These are phyloP conservation scores for Gossypioides kirkii DNA, from an alignment of 345 rosid genomes.

Conservation along the genomic window DNA sequence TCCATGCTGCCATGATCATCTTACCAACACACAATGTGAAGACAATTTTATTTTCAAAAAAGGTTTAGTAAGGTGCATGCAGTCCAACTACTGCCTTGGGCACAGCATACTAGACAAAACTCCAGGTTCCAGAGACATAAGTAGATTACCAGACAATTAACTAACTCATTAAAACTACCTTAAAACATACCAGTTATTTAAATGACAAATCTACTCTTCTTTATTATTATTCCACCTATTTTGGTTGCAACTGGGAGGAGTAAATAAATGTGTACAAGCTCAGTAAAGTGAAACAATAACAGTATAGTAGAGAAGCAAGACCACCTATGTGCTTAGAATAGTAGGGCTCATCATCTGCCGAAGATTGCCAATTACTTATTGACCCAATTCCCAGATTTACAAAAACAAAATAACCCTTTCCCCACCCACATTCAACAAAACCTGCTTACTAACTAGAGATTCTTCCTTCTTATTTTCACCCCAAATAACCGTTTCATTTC, in stretches of 20 bases:
- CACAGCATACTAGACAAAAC: not conserved
- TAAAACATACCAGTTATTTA: not conserved
- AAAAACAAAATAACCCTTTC: not conserved
- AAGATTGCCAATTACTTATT: not conserved
- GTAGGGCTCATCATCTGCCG: not conserved
- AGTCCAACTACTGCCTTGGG: constrained; percentile 11
- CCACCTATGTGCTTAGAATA: too few species aligned
- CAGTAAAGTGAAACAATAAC: too few species aligned
- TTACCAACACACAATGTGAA: too few species aligned
- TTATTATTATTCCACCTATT: too few species aligned
- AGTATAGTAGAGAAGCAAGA: too few species aligned
- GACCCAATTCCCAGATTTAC: constrained; percentile 10
- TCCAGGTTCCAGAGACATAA: not conserved
- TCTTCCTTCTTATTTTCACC: constrained; percentile 8
- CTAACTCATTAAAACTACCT: not conserved
- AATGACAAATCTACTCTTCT: not conserved
- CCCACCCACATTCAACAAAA: constrained; percentile 25
- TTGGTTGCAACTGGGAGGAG: not conserved
- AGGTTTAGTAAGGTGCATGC: not conserved
- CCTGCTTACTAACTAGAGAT: not conserved
- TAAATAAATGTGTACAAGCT: not conserved
- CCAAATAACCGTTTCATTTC: constrained; percentile 14
- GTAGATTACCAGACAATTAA: not conserved
- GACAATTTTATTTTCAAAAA: too few species aligned
- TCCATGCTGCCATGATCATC: too few species aligned